Evolutionary conservation across 257 asterid species (phyloP).

Genomic region (Leptodermis oblonga): DNA sequence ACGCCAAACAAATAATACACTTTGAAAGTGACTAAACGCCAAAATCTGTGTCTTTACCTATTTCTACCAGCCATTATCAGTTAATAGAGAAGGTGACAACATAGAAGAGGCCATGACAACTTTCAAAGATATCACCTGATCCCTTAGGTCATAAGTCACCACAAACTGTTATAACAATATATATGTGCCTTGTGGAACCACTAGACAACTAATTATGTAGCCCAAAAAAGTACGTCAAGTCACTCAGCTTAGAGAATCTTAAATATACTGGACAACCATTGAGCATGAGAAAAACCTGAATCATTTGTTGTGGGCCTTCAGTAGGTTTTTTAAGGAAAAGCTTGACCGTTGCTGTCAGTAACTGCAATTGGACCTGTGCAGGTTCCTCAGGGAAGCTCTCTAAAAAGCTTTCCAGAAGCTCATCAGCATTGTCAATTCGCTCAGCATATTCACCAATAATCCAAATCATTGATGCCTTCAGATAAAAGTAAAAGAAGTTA

Average conservation of each 20-base stretch:
- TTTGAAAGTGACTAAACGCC: background rate
- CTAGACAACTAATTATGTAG: background rate
- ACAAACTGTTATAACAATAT: background rate
- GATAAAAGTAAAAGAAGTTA: conserved; percentile 23
- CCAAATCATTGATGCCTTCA: conserved; percentile 99
- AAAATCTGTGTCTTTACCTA: background rate
- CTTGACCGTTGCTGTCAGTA: conserved; percentile 95
- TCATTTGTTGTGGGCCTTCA: conserved; percentile 99
- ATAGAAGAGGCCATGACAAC: background rate
- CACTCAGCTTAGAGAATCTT: background rate
- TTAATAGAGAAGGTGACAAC: background rate
- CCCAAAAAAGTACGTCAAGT: background rate
- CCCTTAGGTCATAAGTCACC: background rate
- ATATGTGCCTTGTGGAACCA: background rate
- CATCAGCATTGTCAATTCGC: conserved; percentile 99
- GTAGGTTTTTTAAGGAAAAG: conserved; percentile 99
- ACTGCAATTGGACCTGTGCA: conserved; percentile 93
- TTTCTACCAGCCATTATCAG: background rate
- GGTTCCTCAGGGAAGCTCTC: conserved; percentile 99
- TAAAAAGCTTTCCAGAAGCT: conserved; percentile 96
- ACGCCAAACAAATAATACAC: background rate
- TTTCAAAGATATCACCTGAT: background rate
- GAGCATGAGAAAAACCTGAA: conserved; percentile 56
- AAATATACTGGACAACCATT: background rate
- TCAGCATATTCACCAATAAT: conserved; percentile 99